A percentile compares a stretch with the other conserved stretches of the same genome.
Conservation (phyloP, 179 eudicot genomes). For the Vitellaria paradoxa region DNA sequence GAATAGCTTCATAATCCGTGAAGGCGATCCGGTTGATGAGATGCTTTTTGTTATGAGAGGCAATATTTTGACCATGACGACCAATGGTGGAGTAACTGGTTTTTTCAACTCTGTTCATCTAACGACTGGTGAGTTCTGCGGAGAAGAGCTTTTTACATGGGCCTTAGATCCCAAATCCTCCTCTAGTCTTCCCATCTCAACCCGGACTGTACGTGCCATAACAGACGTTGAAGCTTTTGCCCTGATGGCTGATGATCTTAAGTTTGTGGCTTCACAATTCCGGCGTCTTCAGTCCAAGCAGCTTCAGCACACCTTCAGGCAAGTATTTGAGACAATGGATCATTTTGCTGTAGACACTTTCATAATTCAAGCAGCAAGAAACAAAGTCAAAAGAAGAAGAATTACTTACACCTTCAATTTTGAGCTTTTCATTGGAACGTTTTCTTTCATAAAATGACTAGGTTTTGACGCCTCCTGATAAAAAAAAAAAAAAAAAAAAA, state of each 20-base stretch:
- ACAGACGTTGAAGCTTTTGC: conserved; percentile 79
- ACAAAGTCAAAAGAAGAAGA: too few relatives aligned
- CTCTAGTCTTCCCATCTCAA: conserved; percentile 63
- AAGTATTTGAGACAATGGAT: neutral
- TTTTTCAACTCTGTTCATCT: conserved; percentile 57
- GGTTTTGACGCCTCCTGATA: neutral
- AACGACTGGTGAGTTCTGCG: conserved; percentile 71
- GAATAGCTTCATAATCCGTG: conserved; percentile 54
- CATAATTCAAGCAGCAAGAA: neutral
- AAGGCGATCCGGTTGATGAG: conserved; percentile 77
- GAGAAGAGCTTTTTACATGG: conserved; percentile 86
- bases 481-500: too few relatives aligned
- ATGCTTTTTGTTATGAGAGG: conserved; percentile 84
- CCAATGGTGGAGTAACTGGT: conserved; percentile 82
- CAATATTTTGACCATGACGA: conserved; percentile 49
- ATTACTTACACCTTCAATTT: neutral
- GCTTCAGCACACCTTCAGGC: conserved; percentile 58
- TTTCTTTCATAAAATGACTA: neutral
- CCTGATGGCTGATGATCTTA: conserved; percentile 57
- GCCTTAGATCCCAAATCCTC: conserved; percentile 70
- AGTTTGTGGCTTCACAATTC: conserved; percentile 68
- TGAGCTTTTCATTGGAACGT: too few relatives aligned
- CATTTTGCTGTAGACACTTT: neutral
- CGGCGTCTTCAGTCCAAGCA: conserved; percentile 71
- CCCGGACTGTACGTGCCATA: conserved; percentile 57